Evolutionary conservation across 495 filamentous ascomycete species (phyloP).

Genomic region (Cetradonia linearis): DNA sequence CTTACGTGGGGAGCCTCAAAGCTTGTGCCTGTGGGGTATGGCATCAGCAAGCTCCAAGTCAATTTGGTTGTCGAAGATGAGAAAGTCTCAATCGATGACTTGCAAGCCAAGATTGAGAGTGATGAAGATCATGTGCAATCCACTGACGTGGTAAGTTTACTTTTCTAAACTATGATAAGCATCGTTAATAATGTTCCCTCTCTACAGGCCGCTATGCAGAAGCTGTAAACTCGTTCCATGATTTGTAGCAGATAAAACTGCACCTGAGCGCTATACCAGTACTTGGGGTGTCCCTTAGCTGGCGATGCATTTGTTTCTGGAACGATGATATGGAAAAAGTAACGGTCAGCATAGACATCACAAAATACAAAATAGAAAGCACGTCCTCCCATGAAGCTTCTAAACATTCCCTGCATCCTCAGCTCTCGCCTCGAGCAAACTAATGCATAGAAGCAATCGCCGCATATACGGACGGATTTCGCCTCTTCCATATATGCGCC

Average conservation of each 20-base stretch:
- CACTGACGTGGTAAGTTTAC: conserved; percentile 61
- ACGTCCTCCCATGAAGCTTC: background rate
- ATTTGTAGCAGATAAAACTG: background rate
- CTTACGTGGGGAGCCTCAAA: conserved; percentile 93
- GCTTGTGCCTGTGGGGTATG: conserved; percentile 82
- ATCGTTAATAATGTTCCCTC: background rate
- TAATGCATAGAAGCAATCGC: background rate
- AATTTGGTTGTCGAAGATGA: conserved; percentile 96
- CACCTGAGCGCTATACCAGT: background rate
- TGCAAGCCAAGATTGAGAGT: conserved; percentile 76
- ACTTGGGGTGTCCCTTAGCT: background rate
- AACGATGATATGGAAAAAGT: background rate
- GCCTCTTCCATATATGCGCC: background rate
- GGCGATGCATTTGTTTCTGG: background rate
- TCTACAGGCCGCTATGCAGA: conserved; percentile 69
- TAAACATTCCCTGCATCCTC: background rate
- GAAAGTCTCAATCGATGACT: conserved; percentile 79
- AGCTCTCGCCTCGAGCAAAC: background rate
- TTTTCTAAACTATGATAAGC: conserved; percentile 3
- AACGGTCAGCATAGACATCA: background rate
- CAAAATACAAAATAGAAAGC: background rate
- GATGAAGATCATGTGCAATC: conserved; percentile 98
- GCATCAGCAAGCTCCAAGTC: conserved; percentile 99
- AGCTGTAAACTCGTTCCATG: conserved; percentile 51
- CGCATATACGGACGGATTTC: background rate